Evolutionary conservation across 140 eudicot genomes (phyloP), one percentile per base, ranked within the genome.

Genomic region (Oenanthe javanica): DNA sequence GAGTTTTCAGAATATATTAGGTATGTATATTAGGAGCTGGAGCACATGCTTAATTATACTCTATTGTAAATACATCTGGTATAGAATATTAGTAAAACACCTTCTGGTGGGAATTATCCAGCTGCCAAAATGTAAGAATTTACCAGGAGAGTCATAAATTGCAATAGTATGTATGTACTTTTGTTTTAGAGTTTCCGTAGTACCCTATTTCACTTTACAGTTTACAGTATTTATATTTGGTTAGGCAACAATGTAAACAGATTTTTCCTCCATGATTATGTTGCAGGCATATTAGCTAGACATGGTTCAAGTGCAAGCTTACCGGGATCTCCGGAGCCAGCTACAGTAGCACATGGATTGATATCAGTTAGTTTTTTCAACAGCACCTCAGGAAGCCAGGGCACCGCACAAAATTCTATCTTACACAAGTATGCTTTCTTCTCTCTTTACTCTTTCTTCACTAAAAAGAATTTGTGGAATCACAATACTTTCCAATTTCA

Each of bases 271-370:
- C 73, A 67, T 67, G 46, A 4, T 67, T 67, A 25, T 31, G 45
- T 31, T 76, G 84, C 76, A 84, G 87, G 84, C 40, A 11, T 84
- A 47, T 69, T 11, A 52, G 77, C 84, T 2, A 72, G 78, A 76
- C 77, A 48, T 38, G 23, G 69, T 54, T 51, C 84, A 13, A 76
- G 74, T 54, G 23, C 21, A 19, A 76, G 25, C 23, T 21, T 77
- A 42, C 84, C 13, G 67, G 87, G 82, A 16, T 80, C 87, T 66
- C 87, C 87, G 1, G 84, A 59, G 76, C 82, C 84, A 76, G 79
- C 84, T 25, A 36, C 70, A 59, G 76, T 74, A 9, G 70, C 36
- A 75, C 78, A 80, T 43, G 79, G 78, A 45, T 76, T 84, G 79
- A 84, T 84, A 42, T 80, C 87, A 9, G 82, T 80, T 75, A 81